A percentile compares a stretch with the other conserved stretches of the same genome.
Evolutionary conservation across 768 basidiomycete species (phyloP).

Genomic region (Dioszegia crocea): DNA sequence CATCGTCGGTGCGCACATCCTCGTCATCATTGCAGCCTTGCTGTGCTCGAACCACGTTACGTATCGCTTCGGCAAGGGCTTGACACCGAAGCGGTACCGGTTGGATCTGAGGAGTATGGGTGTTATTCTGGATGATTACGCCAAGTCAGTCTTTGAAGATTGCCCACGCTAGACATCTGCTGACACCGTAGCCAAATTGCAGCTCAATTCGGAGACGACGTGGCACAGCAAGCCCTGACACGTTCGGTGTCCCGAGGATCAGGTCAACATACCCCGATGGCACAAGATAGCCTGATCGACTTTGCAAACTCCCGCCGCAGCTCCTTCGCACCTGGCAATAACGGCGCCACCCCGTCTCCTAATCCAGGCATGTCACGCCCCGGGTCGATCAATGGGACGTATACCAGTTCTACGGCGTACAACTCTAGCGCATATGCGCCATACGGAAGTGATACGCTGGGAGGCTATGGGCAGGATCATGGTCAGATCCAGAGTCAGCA

Average conservation of each 20-base stretch:
- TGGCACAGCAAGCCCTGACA: conserved; percentile 60
- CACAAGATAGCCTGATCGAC: not conserved
- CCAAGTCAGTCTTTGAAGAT: conserved; percentile 57
- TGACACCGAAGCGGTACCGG: conserved; percentile 79
- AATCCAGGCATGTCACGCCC: not conserved
- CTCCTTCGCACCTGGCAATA: conserved; percentile 4
- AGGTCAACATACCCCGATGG: not conserved
- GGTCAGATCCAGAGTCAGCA: not conserved
- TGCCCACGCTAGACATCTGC: not conserved
- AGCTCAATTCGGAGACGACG: conserved; percentile 65
- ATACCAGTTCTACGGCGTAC: conserved; percentile 3
- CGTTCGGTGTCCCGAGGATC: conserved; percentile 55
- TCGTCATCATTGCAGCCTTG: conserved; percentile 61
- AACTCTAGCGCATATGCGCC: not conserved
- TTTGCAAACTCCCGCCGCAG: not conserved
- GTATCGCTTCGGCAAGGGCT: conserved; percentile 79
- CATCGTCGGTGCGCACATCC: conserved; percentile 65
- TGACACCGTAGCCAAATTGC: conserved; percentile 60
- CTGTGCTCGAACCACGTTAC: conserved; percentile 80
- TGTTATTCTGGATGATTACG: conserved; percentile 79
- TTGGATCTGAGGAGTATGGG: conserved; percentile 71
- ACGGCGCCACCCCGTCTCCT: not conserved
- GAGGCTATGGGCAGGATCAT: not conserved
- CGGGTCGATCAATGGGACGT: not conserved
- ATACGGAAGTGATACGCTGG: not conserved